These are phyloP conservation scores for Claviceps paspali DNA, from an alignment of 2,329 filamentous ascomycete species.

Conservation along the genomic window DNA sequence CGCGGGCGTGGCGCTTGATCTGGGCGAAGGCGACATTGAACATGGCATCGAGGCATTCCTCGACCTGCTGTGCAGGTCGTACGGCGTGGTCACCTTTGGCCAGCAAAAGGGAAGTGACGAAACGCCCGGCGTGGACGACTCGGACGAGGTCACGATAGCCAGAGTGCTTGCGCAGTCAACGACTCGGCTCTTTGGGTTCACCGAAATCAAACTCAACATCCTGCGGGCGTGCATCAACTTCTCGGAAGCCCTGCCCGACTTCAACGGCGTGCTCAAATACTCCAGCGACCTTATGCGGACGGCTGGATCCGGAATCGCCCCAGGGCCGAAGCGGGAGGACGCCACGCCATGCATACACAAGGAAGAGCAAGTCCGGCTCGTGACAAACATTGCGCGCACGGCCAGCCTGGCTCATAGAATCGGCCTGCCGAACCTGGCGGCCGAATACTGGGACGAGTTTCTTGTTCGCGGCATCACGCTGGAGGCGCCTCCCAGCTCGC, in stretches of 20 bases:
- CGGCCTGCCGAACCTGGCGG: slow-evolving; percentile 53
- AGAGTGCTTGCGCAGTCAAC: slow-evolving; percentile 45
- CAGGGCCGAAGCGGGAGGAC: slow-evolving; percentile 52
- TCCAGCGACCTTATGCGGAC: slow-evolving; percentile 73
- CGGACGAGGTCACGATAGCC: slow-evolving; percentile 35
- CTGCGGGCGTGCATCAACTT: slow-evolving; percentile 83
- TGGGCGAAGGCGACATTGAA: slow-evolving; percentile 50
- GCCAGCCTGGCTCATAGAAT: slow-evolving; percentile 61
- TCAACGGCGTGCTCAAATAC: slow-evolving; percentile 75
- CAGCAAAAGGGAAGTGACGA: no score
- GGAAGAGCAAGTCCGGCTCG: slow-evolving; percentile 76
- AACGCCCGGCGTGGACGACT: slow-evolving; percentile 25
- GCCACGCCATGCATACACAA: slow-evolving; percentile 53
- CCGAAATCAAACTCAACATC: slow-evolving; percentile 70
- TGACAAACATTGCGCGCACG: slow-evolving; percentile 74
- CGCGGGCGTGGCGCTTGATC: slow-evolving; percentile 36
- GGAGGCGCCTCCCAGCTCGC: slow-evolving; percentile 42
- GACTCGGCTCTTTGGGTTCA: slow-evolving; percentile 57
- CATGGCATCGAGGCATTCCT: slow-evolving; percentile 50
- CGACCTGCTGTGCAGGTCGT: slow-evolving; percentile 43
- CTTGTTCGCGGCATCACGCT: slow-evolving; percentile 65
- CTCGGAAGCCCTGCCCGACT: slow-evolving; percentile 85
- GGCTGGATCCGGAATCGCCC: slow-evolving; percentile 65
- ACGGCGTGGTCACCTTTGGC: slow-evolving; percentile 43
- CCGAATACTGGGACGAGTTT: slow-evolving; percentile 96